Conservation (phyloP, 2,329 filamentous ascomycete species). For the Exophiala lecanii-corni region DNA sequence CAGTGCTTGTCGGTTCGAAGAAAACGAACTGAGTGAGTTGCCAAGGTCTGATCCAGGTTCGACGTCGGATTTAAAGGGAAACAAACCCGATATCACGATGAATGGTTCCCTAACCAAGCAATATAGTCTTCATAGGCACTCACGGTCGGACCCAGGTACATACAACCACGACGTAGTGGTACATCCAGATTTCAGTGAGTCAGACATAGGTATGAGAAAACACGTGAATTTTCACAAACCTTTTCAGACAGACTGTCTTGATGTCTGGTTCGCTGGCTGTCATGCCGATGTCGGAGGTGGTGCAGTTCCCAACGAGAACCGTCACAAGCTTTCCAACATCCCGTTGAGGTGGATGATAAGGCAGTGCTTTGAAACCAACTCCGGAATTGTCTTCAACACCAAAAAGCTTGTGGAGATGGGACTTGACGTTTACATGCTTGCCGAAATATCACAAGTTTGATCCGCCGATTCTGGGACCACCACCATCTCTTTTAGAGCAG, state of each 20-base stretch:
- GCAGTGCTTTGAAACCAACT: conserved; percentile 45
- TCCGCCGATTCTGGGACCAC: conserved; percentile 33
- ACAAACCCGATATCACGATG: no score
- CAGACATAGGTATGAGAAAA: no score
- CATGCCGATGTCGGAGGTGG: conserved; percentile 44
- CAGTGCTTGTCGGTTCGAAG: conserved; percentile 35
- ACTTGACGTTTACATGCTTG: conserved; percentile 39
- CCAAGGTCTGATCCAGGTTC: no score
- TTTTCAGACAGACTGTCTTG: conserved; percentile 36
- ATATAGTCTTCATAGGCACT: no score
- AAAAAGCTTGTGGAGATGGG: conserved; percentile 38
- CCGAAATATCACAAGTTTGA: conserved; percentile 34
- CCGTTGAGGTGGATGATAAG: conserved; percentile 47
- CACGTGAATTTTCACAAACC: no score
- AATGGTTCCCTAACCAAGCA: no score
- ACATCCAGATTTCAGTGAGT: no score
- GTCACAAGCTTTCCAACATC: conserved; percentile 43
- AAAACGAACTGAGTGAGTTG: conserved; percentile 13
- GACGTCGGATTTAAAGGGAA: no score
- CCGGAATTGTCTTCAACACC: conserved; percentile 42
- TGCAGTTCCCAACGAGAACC: conserved; percentile 37
- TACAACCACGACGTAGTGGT: no score
- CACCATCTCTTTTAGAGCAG: conserved; percentile 34
- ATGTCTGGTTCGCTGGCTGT: conserved; percentile 47
- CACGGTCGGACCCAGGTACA: no score